Conservation (phyloP, 1,139 yeast genomes). For the Saccharomyces hybrid region DNA sequence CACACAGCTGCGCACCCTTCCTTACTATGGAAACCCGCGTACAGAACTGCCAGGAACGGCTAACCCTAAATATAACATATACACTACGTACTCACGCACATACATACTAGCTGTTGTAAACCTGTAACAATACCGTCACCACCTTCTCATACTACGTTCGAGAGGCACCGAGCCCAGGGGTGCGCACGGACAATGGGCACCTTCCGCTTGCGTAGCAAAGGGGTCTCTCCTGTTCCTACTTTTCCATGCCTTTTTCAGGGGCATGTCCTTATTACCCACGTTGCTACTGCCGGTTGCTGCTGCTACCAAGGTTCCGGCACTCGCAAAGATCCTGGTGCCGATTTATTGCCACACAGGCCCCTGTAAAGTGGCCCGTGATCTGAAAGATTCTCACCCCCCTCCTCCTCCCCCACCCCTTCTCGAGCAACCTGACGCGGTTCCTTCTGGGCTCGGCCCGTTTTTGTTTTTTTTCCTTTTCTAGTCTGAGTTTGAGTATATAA, state of each 20-base stretch:
- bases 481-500: not conserved
- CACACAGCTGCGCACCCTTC: not conserved
- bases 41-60: not conserved
- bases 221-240: not conserved
- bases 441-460: not conserved
- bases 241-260: not conserved
- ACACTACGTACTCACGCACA: not conserved
- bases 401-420: not conserved
- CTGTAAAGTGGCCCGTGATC: not conserved
- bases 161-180: not conserved
- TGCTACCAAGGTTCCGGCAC: not conserved
- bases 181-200: not conserved
- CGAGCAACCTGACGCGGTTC: not conserved
- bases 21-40: not conserved
- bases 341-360: not conserved
- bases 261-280: not conserved
- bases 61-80: not conserved
- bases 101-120: not conserved
- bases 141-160: not conserved
- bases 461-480: not conserved
- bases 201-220: not conserved
- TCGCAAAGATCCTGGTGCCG: not conserved
- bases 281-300: not conserved
- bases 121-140: conserved; percentile 1
- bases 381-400: not conserved